Conservation (phyloP, 2,329 filamentous ascomycete genomes). For the Clonostachys solani region DNA sequence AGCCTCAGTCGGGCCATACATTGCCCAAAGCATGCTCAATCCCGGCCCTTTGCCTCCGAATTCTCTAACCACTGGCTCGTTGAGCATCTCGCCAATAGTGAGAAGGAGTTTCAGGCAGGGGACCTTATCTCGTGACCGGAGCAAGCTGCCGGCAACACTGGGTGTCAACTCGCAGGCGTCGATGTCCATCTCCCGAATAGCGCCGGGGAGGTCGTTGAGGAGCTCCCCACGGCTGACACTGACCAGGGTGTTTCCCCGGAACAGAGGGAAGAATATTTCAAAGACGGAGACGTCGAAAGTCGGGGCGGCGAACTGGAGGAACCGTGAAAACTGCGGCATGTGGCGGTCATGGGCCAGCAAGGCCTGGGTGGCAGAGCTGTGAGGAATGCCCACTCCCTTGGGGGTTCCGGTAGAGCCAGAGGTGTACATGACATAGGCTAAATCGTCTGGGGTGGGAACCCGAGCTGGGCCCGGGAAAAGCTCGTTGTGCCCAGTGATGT, state of each 20-base stretch:
- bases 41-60: slow-evolving; percentile 59
- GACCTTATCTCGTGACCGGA: slow-evolving; percentile 62
- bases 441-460: slow-evolving; percentile 23
- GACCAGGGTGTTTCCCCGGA: slow-evolving; percentile 69
- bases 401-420: slow-evolving; percentile 86
- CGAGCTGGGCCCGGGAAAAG: background rate
- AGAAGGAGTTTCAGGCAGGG: slow-evolving; percentile 68
- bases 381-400: slow-evolving; percentile 82
- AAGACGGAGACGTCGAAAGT: slow-evolving; percentile 96
- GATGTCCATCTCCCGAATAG: slow-evolving; percentile 61
- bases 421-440: slow-evolving; percentile 92
- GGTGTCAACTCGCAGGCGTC: slow-evolving; percentile 89
- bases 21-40: slow-evolving; percentile 73
- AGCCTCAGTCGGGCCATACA: slow-evolving; percentile 93
- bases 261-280: slow-evolving; percentile 87
- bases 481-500: slow-evolving; percentile 5
- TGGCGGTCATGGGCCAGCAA: slow-evolving; percentile 76
- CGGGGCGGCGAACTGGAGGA: slow-evolving; percentile 87
- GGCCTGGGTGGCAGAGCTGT: slow-evolving; percentile 75
- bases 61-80: slow-evolving; percentile 68
- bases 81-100: slow-evolving; percentile 94
- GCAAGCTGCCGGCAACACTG: slow-evolving; percentile 75
- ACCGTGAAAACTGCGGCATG: slow-evolving; percentile 72
- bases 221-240: slow-evolving; percentile 65
- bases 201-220: slow-evolving; percentile 68